Evolutionary conservation across 192 early-diverging fungal genomes (phyloP), one percentile per base, ranked within the genome.

Genomic region (Mycoemilia scoparia): DNA sequence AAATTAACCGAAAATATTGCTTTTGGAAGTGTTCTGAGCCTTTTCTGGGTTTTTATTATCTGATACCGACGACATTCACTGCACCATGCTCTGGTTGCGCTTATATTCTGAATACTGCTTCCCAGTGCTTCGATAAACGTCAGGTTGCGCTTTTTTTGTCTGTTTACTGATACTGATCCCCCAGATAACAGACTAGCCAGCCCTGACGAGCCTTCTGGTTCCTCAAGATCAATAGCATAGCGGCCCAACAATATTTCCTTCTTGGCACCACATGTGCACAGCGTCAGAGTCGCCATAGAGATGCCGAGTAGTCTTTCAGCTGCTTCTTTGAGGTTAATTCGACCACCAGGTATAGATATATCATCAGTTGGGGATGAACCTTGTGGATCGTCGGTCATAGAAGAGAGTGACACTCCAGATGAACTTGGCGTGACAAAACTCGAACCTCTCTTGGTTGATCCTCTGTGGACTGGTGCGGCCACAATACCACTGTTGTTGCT

Each of bases 31-130:
- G 57, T 51, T 26, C 67, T 69, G 11, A 85, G 56, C 10, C 61
- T 51, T 39, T 82, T 84, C 21, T 64, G 71, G 18, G 84, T 81
- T 0, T 71, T 65, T 10, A 73, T 76, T 4, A 82, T 69, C 37
- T 83, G 82, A 47, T 90, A 93, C 48, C 74, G 66, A 22, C 73
- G 73, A 53, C 92, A 97, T 14, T 52, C 45, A 4, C 70, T 41
- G 40, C 92, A 97, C 81, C 84, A 91, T 11, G 85, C 87, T 32
- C 74, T 80, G 7, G 77, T 85, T 30, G 64, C 57, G 1, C 71
- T 61, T 29, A 41, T 46, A 4, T 50, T 56, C 5, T 54, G 54
- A 4, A 24, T 15, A 0, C 41, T 38, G 0, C 38, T 46, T 34
- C 54, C 38, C 0, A 53, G 29, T 8, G 43, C 42, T 5, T 30